Conservation (phyloP, 331 rosid genomes). For the Saraca asoca region DNA sequence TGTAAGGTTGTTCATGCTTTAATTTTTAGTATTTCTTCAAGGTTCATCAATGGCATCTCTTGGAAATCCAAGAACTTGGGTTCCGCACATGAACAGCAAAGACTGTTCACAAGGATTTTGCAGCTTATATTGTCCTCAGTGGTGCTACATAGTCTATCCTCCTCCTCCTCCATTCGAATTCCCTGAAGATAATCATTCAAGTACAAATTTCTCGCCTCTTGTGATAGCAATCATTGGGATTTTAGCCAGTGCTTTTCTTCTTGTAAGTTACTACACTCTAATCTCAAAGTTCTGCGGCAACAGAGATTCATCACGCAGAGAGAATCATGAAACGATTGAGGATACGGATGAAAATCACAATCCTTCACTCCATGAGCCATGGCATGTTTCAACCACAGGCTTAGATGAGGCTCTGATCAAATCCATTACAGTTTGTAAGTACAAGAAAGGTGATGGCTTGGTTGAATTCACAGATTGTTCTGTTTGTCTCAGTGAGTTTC, state of each 20-base stretch:
- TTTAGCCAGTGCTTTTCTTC: slow-evolving; percentile 76
- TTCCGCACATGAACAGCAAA: slow-evolving; percentile 63
- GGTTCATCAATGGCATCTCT: slow-evolving; percentile 56
- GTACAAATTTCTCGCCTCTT: slow-evolving; percentile 68
- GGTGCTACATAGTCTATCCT: slow-evolving; percentile 63
- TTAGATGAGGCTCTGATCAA: slow-evolving; percentile 71
- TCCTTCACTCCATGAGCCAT: slow-evolving; percentile 63
- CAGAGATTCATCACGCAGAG: slow-evolving; percentile 36
- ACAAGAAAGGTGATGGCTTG: slow-evolving; percentile 47
- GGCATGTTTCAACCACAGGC: slow-evolving; percentile 59
- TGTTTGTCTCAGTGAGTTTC: slow-evolving; percentile 67
- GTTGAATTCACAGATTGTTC: slow-evolving; percentile 55
- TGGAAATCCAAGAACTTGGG: slow-evolving; percentile 62
- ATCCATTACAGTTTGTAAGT: slow-evolving; percentile 50
- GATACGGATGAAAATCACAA: slow-evolving; percentile 49
- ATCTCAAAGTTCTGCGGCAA: slow-evolving; percentile 73
- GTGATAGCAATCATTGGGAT: slow-evolving; percentile 75
- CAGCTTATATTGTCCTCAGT: slow-evolving; percentile 72
- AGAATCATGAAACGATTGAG: slow-evolving; percentile 28
- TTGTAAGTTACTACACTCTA: slow-evolving; percentile 64
- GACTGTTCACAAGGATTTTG: slow-evolving; percentile 83
- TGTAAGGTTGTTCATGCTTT: background rate
- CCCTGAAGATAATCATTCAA: slow-evolving; percentile 44
- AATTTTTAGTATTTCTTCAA: background rate
- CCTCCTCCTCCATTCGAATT: slow-evolving; percentile 72